Evolutionary conservation across 345 rosid genomes (phyloP).

Genomic region (Syzygium aromaticum): DNA sequence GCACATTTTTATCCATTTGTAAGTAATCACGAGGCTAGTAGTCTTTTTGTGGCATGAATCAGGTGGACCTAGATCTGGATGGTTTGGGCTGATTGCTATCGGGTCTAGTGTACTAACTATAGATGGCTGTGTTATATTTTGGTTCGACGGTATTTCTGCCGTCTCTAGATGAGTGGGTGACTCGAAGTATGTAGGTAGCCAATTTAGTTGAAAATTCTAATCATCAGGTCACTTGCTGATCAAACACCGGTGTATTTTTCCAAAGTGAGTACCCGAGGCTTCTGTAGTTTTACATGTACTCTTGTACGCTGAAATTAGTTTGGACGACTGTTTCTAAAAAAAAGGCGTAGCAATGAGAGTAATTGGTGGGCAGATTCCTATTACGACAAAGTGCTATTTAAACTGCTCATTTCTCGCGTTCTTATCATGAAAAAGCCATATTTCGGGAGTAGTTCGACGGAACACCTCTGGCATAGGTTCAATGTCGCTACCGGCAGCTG

Average conservation of each 20-base stretch:
- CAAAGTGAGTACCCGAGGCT: neutral
- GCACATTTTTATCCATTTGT: neutral
- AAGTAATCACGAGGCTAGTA: neutral
- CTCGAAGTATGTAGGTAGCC: neutral
- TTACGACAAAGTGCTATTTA: neutral
- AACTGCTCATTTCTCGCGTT: neutral
- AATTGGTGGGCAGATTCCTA: neutral
- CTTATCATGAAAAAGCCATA: neutral
- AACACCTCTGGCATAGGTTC: neutral
- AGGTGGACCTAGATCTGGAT: neutral
- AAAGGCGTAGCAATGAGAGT: neutral
- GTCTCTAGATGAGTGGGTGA: neutral
- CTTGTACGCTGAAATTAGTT: neutral
- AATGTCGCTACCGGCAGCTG: neutral
- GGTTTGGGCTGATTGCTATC: neutral
- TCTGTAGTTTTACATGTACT: neutral
- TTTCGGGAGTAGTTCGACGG: neutral
- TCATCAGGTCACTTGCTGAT: neutral
- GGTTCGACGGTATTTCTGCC: neutral
- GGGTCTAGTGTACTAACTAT: neutral
- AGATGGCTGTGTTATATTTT: neutral
- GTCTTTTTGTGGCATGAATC: neutral
- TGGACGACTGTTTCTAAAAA: neutral
- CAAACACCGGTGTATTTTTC: neutral
- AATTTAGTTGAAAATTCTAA: neutral